Percentiles rank a stretch among this genome's conserved stretches.
These are phyloP conservation scores for Hyphodiscus hymeniophilus DNA, from an alignment of 495 filamentous ascomycete genomes.

Conservation along the genomic window DNA sequence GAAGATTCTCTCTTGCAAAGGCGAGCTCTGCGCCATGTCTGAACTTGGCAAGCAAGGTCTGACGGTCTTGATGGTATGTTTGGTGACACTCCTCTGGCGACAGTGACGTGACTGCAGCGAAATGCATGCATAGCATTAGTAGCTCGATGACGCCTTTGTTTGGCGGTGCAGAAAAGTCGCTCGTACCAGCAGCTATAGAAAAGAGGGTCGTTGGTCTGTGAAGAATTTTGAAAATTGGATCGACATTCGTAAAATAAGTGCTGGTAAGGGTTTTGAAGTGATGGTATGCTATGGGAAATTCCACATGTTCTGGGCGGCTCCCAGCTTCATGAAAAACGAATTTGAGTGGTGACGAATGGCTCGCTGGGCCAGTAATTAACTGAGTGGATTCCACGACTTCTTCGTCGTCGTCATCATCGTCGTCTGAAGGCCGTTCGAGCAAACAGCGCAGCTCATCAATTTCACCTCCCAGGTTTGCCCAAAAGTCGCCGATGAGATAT, in stretches of 20 bases:
- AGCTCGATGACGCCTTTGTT: not conserved
- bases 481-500: no score
- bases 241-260: slow-evolving; percentile 5
- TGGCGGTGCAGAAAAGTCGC: not conserved
- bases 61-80: not conserved
- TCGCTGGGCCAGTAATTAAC: slow-evolving; percentile 5
- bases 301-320: slow-evolving; percentile 1
- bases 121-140: not conserved
- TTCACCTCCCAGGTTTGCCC: slow-evolving; percentile 9
- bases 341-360: slow-evolving; percentile 6
- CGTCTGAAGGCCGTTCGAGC: slow-evolving; percentile 6
- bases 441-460: slow-evolving; percentile 9
- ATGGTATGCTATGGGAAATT: no score
- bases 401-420: slow-evolving; percentile 11
- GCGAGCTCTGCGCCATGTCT: not conserved
- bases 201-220: not conserved
- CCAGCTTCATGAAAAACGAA: slow-evolving; percentile 10
- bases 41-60: not conserved
- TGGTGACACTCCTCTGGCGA: not conserved
- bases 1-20: not conserved
- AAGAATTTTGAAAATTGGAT: not conserved
- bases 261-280: slow-evolving; percentile 2
- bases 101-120: not conserved
- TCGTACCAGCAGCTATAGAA: not conserved
- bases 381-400: slow-evolving; percentile 2